phyloP scores from a whole-genome alignment of 257 asterid species.

The Echites panduratus region DNA sequence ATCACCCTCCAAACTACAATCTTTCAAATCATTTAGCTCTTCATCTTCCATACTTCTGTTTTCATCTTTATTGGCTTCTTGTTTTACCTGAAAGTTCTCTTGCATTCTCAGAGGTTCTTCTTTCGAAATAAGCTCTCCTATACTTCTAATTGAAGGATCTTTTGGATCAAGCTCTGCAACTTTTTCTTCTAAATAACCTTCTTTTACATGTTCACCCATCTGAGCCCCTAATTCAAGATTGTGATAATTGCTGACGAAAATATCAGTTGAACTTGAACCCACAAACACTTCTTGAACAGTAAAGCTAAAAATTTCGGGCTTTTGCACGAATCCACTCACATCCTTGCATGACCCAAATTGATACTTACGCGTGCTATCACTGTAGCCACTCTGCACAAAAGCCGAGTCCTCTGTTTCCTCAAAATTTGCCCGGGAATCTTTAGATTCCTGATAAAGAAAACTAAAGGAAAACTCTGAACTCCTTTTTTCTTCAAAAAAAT shows the following conservation, averaged over 20 bases:
- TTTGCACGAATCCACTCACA: slow-evolving; percentile 39
- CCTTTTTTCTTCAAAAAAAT: slow-evolving; percentile 17
- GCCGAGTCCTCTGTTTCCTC: slow-evolving; percentile 44
- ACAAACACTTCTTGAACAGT: slow-evolving; percentile 47
- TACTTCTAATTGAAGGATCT: not conserved
- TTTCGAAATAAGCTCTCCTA: not conserved
- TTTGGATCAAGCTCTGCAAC: slow-evolving; percentile 7
- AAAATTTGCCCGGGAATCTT: slow-evolving; percentile 8
- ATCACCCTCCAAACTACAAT: slow-evolving; percentile 20
- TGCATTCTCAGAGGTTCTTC: not conserved
- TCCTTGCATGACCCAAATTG: slow-evolving; percentile 32
- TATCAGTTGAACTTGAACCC: slow-evolving; percentile 36
- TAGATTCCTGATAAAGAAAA: slow-evolving; percentile 9
- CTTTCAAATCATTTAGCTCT: slow-evolving; percentile 20
- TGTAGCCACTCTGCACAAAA: slow-evolving; percentile 25
- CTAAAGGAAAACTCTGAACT: slow-evolving; percentile 10
- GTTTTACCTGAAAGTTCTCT: not conserved
- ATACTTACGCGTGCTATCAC: slow-evolving; percentile 32
- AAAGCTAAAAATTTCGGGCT: slow-evolving; percentile 32
- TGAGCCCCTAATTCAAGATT: slow-evolving; percentile 14
- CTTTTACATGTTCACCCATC: not conserved
- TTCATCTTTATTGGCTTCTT: slow-evolving; percentile 10
- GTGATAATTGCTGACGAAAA: slow-evolving; percentile 17
- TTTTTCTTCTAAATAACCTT: not conserved
- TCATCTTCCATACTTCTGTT: slow-evolving; percentile 12